Evolutionary conservation across 176 grass and related monocot genomes (phyloP).

Genomic region (Carex kokanica): DNA sequence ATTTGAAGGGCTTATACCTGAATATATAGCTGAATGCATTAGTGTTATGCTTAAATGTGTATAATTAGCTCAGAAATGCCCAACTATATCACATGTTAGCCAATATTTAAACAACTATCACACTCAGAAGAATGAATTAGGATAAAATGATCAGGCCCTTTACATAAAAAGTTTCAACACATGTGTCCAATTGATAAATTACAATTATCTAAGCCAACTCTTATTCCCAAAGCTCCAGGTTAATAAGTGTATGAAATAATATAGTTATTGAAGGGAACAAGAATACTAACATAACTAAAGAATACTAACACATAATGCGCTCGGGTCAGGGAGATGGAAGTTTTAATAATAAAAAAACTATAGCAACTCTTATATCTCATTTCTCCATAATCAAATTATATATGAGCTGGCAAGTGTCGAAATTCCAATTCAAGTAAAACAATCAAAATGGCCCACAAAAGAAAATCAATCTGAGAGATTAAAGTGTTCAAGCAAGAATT

Average conservation of each 20-base stretch:
- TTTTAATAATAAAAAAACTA: neutral
- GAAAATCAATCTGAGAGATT: conserved; percentile 46
- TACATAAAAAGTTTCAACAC: neutral
- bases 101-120: conserved; percentile 39
- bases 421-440: conserved; percentile 4
- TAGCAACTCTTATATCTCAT: neutral
- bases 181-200: neutral
- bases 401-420: neutral
- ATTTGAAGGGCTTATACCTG: conserved; percentile 13
- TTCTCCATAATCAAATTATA: conserved; percentile 5
- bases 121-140: neutral
- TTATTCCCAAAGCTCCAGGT: neutral
- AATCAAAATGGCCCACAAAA: conserved; percentile 10
- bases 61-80: conserved; percentile 24
- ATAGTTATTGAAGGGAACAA: neutral
- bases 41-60: conserved; percentile 15
- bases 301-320: neutral
- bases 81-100: conserved; percentile 41
- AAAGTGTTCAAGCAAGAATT: conserved; percentile 32
- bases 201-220: neutral
- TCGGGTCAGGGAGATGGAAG: neutral
- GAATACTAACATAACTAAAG: neutral
- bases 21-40: conserved; percentile 30
- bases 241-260: neutral
- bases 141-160: neutral